Percentiles rank a stretch among this genome's conserved stretches.
phyloP scores from a whole-genome alignment of 106 monocot species.

The Gastrodia elata region DNA sequence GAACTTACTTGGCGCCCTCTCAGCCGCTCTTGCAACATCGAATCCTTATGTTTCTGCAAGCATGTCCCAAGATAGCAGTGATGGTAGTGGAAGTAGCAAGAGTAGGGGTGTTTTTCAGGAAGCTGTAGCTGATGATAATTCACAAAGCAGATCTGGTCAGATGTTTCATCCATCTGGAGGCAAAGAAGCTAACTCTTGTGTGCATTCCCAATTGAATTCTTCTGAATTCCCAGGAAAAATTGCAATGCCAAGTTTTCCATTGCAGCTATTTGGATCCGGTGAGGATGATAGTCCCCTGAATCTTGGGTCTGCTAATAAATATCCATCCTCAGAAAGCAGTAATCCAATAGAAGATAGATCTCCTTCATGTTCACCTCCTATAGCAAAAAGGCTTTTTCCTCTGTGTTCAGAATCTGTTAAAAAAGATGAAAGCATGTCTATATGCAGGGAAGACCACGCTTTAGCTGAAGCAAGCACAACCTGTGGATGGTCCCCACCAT shows the following conservation, averaged over 20 bases:
- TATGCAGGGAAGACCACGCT: conserved; percentile 31
- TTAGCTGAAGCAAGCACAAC: conserved; percentile 45
- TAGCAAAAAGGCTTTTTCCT: conserved; percentile 67
- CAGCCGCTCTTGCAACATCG: conserved; percentile 46
- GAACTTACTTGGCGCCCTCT: conserved; percentile 70
- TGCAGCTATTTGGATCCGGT: conserved; percentile 64
- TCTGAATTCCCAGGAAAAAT: conserved; percentile 21
- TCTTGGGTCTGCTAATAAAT: conserved; percentile 48
- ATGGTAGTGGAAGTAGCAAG: conserved; percentile 12
- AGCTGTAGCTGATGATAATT: conserved; percentile 9
- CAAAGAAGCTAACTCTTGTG: neutral
- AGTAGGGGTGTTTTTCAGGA: conserved; percentile 2
- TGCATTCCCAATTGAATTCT: conserved; percentile 5
- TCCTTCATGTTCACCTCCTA: conserved; percentile 82
- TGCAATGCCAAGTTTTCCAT: conserved; percentile 18
- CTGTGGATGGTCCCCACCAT: conserved; percentile 24
- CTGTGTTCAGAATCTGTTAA: conserved; percentile 31
- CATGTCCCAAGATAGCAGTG: conserved; percentile 22
- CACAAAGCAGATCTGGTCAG: neutral
- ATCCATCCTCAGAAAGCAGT: conserved; percentile 85
- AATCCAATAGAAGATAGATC: conserved; percentile 88
- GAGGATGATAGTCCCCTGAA: conserved; percentile 66
- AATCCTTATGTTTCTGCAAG: conserved; percentile 18
- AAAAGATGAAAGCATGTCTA: conserved; percentile 16
- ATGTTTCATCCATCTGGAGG: conserved; percentile 11